Evolutionary conservation across 1,139 yeast species (phyloP).

Genomic region (Yamadazyma kanchanaburiensis): DNA sequence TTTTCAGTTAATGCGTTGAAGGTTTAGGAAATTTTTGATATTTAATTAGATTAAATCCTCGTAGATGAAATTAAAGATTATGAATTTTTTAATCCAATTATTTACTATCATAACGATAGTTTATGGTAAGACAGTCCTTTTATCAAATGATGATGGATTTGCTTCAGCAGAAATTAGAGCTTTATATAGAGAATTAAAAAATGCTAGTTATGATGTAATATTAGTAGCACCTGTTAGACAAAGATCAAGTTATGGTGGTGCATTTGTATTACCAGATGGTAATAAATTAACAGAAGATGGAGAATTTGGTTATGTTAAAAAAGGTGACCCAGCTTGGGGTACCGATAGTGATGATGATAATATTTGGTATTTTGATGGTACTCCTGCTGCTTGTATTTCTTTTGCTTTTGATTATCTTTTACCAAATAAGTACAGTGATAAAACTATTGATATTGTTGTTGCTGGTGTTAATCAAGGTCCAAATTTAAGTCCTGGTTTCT

Average conservation of each 20-base stretch:
- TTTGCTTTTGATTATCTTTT: slow-evolving; percentile 39
- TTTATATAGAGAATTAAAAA: slow-evolving; percentile 24
- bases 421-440: slow-evolving; percentile 29
- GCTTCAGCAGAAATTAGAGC: slow-evolving; percentile 32
- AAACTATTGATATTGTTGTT: slow-evolving; percentile 38
- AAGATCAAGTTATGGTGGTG: slow-evolving; percentile 29
- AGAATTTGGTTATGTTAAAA: slow-evolving; percentile 34
- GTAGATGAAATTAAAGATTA: no score
- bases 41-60: no score
- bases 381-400: slow-evolving; percentile 42
- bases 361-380: slow-evolving; percentile 46
- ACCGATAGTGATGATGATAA: slow-evolving; percentile 25
- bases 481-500: slow-evolving; percentile 36
- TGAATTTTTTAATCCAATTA: slow-evolving; percentile 3
- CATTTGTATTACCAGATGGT: slow-evolving; percentile 24
- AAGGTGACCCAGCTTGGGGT: slow-evolving; percentile 45
- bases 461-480: slow-evolving; percentile 48
- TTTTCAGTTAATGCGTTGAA: no score
- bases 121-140: slow-evolving; percentile 21
- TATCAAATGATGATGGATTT: slow-evolving; percentile 33
- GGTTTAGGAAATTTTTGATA: no score
- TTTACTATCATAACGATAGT: slow-evolving; percentile 1
- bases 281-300: slow-evolving; percentile 21
- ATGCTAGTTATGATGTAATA: slow-evolving; percentile 26
- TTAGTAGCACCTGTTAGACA: slow-evolving; percentile 33